phyloP scores from a whole-genome alignment of 192 early-diverging fungal species.

The Cladochytrium replicatum region DNA sequence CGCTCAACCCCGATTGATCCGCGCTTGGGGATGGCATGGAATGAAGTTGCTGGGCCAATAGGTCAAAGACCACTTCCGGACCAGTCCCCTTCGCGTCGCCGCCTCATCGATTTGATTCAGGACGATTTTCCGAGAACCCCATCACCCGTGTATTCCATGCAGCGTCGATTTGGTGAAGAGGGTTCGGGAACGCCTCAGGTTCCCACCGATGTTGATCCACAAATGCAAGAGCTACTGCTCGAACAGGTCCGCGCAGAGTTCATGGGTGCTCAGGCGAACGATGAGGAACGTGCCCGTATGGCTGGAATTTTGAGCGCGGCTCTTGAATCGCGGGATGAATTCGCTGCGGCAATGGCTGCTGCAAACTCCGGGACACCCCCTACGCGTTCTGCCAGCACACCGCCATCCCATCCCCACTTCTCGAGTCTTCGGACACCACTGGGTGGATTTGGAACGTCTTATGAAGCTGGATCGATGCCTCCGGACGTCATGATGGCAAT shows the following conservation, averaged over 20 bases:
- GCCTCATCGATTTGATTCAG: conserved; percentile 29
- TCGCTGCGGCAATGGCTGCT: no score
- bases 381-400: conserved; percentile 58
- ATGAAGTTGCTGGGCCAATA: neutral
- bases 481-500: conserved; percentile 41
- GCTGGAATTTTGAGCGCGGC: conserved; percentile 49
- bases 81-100: conserved; percentile 23
- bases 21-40: conserved; percentile 1
- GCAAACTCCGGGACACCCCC: conserved; percentile 41
- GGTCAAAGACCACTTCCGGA: conserved; percentile 1
- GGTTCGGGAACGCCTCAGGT: no score
- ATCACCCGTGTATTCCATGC: conserved; percentile 19
- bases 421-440: conserved; percentile 22
- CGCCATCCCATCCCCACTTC: conserved; percentile 46
- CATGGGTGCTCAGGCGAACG: conserved; percentile 26
- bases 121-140: conserved; percentile 29
- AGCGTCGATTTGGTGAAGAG: no score
- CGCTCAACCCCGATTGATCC: conserved; percentile 3
- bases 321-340: conserved; percentile 48
- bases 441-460: no score
- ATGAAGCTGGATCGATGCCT: conserved; percentile 26
- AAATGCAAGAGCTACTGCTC: conserved; percentile 17
- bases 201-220: conserved; percentile 7
- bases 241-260: conserved; percentile 26
- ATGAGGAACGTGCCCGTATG: conserved; percentile 46